Base-by-base conservation (phyloP, 1,284 basidiomycete species). In the Fistulinella cinereoalba region DNA sequence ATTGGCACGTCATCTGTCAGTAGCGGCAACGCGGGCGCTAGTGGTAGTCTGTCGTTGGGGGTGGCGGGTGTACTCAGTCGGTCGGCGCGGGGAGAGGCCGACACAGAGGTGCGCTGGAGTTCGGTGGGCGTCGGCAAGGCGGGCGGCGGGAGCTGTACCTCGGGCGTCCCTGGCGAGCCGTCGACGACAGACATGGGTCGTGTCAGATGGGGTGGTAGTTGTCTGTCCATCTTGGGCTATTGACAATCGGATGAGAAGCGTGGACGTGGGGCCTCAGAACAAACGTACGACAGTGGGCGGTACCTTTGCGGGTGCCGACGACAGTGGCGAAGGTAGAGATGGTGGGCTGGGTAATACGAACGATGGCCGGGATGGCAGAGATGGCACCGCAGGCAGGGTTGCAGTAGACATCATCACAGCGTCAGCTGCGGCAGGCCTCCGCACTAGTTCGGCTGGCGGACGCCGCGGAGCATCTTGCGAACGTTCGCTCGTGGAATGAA, bases 191-290 rank as follows among this genome's bases (percentile, higher is more conserved):
- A n/a, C 34, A 48, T 24, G 8, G 41, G 49, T 42, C 62, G n/a
- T n/a, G n/a, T 64, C 8, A 43, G 32, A 16, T 34, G 44, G 1
- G 41, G 32, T 8, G n/a, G n/a, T n/a, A 11, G 28, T 16, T 47
- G 47, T 47, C 54, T 52, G 11, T 52, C 57, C 6, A 4, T 37
- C 40, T 48, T 41, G n/a, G 56, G 49, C 61, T 64, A 25, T 24
- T 11, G 13, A 34, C 29, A 13, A 23, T n/a, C n/a, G n/a, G n/a
- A n/a, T n/a, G n/a, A n/a, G n/a, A n/a, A n/a, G n/a, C n/a, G n/a
- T n/a, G n/a, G n/a, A n/a, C n/a, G n/a, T n/a, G n/a, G n/a, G n/a
- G n/a, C n/a, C n/a, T n/a, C n/a, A n/a, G 8, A 19, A 0, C 3
- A 2, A 18, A 54, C 57, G 36, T 37, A 63, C 57, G 19, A 18